Base-by-base conservation (phyloP, 192 early-diverging fungal genomes). In the Helicostylum pulchrum region DNA sequence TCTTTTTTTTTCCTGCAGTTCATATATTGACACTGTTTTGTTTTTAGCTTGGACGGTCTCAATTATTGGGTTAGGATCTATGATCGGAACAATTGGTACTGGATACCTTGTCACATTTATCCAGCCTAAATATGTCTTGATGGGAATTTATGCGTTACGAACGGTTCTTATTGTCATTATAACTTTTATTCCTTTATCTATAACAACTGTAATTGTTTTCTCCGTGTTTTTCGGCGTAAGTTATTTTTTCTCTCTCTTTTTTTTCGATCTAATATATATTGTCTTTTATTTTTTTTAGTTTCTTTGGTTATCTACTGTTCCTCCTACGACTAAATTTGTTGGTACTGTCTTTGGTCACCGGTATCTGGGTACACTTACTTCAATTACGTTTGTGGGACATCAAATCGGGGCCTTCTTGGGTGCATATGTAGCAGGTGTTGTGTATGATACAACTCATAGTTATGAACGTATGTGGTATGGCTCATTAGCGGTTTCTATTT, bases 221-320 rank as follows among this genome's bases (percentile, higher is more conserved):
- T 64, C 73, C 26, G 42, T 46, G n/a, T 26, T 75, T n/a, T 66
- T 75, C 65, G 73, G 73, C 14, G 73, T 75, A 63, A 59, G 73
- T 53, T n/a, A 31, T 21, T 8, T 21, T 39, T 39, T 10, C 6
- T 10, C 6, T 10, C 4, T 39, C 6, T 39, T 9, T 39, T 6
- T 39, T 9, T 39, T 39, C 36, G 9, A 6, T 39, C 6, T 39
- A 39, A 39, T 39, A 3, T 39, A 39, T 4, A 39, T n/a, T n/a
- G n/a, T n/a, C n/a, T n/a, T n/a, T n/a, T n/a, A 14, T 7, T 47
- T 17, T 11, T 5, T n/a, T 4, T 42, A 75, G 73, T 19, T 70
- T n/a, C n/a, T 70, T 12, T 75, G 73, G 73, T 59, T 75, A 5
- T 70, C 68, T 0, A 75, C 73, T 0, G 73, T 75, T 17, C 73